Conservation (phyloP, 176 grass and related monocot genomes). For the Coix lacrymajobi region DNA sequence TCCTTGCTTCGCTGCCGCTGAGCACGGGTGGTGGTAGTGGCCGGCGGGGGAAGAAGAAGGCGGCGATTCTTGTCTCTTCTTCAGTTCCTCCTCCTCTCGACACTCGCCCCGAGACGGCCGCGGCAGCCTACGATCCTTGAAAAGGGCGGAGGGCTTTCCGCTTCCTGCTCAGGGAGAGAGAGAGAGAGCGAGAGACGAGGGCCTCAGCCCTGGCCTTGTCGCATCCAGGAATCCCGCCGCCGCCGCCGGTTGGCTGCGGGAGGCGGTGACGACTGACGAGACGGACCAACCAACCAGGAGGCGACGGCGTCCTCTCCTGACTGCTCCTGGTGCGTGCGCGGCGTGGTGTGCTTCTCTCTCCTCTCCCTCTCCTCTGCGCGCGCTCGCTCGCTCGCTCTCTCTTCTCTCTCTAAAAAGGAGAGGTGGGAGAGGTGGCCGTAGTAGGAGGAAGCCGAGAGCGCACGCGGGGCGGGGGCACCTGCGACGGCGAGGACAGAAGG, state of each 20-base stretch:
- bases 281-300: neutral
- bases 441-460: too few species aligned
- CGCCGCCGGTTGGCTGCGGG: conserved; percentile 13
- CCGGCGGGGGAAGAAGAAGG: neutral
- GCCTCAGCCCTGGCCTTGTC: neutral
- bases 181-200: too few species aligned
- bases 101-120: neutral
- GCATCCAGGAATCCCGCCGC: conserved; percentile 1
- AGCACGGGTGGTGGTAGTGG: neutral
- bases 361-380: neutral
- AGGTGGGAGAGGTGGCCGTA: neutral
- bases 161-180: neutral
- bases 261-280: conserved; percentile 7
- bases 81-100: neutral
- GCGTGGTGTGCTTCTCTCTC: neutral
- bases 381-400: neutral
- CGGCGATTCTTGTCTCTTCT: neutral
- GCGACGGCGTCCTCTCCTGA: neutral
- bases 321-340: neutral
- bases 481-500: neutral
- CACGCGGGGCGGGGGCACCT: neutral
- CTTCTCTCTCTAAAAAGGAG: conserved; percentile 9
- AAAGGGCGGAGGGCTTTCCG: neutral
- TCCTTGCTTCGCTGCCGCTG: neutral
- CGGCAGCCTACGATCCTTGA: neutral